A percentile compares a stretch with the other conserved stretches of the same genome.
Conservation (phyloP, 306 rosid species). For the Trifolium pratense region DNA sequence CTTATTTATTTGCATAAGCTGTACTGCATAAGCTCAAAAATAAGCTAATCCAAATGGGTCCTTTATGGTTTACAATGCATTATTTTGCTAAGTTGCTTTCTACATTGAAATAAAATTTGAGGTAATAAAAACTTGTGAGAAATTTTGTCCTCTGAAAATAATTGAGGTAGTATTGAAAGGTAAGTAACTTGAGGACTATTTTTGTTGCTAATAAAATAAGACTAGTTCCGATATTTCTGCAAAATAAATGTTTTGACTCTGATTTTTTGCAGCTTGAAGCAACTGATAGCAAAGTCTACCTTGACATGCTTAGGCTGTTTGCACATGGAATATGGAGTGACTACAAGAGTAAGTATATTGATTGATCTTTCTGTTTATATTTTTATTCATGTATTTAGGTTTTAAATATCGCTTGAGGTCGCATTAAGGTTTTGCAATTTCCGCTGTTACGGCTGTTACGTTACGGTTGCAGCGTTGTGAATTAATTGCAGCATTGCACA, state of each 20-base stretch:
- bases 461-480: no score
- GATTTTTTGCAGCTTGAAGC: constrained; percentile 69
- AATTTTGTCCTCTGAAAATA: neutral
- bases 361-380: neutral
- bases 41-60: no score
- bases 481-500: no score
- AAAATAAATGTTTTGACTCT: constrained; percentile 12
- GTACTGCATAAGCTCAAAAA: no score
- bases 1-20: no score
- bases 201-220: constrained; percentile 3
- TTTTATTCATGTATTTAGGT: neutral
- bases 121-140: neutral
- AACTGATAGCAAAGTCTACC: constrained; percentile 64
- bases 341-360: constrained; percentile 70
- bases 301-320: constrained; percentile 80
- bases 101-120: neutral
- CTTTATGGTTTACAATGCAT: neutral
- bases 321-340: constrained; percentile 96
- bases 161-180: neutral
- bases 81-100: neutral
- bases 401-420: no score
- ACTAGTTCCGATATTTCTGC: constrained; percentile 1
- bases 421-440: no score
- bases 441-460: no score
- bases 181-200: neutral